Evolutionary conservation across 176 grass and related monocot species (phyloP).

Genomic region (Phoenix dactylifera): DNA sequence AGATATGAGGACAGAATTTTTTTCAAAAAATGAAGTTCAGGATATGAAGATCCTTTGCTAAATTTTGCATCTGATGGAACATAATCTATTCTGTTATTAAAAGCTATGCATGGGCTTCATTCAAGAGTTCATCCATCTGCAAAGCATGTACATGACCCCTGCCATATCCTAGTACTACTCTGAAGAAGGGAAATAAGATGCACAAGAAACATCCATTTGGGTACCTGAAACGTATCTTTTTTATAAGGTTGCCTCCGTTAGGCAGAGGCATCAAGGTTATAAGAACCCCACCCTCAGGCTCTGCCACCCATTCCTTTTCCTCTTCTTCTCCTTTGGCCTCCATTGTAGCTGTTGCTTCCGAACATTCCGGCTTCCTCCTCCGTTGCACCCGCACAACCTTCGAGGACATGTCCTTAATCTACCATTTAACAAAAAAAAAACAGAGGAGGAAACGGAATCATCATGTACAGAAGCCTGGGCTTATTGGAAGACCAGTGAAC

Average conservation of each 20-base stretch:
- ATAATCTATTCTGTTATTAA: too few relatives aligned
- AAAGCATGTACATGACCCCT: too few relatives aligned
- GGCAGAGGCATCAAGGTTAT: slow-evolving; percentile 7
- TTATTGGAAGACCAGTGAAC: neutral
- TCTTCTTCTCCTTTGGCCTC: slow-evolving; percentile 2
- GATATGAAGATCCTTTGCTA: too few relatives aligned
- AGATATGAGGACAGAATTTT: too few relatives aligned
- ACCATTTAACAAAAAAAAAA: neutral
- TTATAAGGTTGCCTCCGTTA: slow-evolving; percentile 6
- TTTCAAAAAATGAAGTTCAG: too few relatives aligned
- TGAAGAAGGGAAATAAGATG: neutral
- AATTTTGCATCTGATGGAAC: too few relatives aligned
- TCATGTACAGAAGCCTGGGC: too few relatives aligned
- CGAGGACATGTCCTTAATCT: slow-evolving; percentile 3
- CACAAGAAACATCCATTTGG: too few relatives aligned
- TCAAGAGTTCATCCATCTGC: too few relatives aligned
- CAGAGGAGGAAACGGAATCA: neutral
- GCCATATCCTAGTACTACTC: neutral
- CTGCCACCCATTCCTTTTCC: slow-evolving; percentile 10
- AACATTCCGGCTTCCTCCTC: too few relatives aligned
- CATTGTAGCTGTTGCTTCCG: neutral
- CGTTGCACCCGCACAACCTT: neutral
- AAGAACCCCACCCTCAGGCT: slow-evolving; percentile 11
- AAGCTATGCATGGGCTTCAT: too few relatives aligned
- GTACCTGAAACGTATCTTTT: slow-evolving; percentile 17